A percentile compares a stretch with the other conserved stretches of the same genome.
phyloP scores from a whole-genome alignment of 768 basidiomycete genomes.

The Fomitopsis serialis region DNA sequence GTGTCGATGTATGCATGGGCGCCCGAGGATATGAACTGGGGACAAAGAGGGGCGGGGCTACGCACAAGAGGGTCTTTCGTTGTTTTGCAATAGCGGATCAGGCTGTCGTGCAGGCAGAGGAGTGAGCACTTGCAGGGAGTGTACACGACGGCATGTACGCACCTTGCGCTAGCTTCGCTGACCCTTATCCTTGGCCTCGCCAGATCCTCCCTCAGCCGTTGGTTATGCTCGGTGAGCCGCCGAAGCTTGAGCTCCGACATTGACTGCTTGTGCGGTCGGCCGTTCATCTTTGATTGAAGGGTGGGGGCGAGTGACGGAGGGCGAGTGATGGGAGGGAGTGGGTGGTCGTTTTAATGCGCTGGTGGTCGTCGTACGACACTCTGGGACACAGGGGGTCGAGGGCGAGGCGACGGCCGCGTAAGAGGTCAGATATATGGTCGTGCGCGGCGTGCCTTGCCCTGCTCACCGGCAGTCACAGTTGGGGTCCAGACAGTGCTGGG shows the following conservation, averaged over 20 bases:
- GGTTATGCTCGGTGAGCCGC: slow-evolving; percentile 89
- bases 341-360: background rate
- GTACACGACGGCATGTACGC: slow-evolving; percentile 23
- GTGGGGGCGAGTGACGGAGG: slow-evolving; percentile 8
- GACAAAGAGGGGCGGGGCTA: slow-evolving; percentile 13
- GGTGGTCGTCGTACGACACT: background rate
- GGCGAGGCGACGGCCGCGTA: too few species aligned
- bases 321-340: background rate
- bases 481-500: background rate
- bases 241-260: slow-evolving; percentile 98
- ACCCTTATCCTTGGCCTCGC: slow-evolving; percentile 85
- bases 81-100: slow-evolving; percentile 91
- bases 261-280: slow-evolving; percentile 83
- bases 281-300: slow-evolving; percentile 44
- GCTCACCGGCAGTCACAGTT: background rate
- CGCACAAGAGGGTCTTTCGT: slow-evolving; percentile 86
- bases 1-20: background rate
- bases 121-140: background rate
- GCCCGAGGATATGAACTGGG: background rate
- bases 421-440: too few species aligned
- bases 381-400: background rate
- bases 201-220: slow-evolving; percentile 84
- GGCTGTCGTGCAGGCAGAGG: slow-evolving; percentile 36
- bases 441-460: too few species aligned
- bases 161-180: slow-evolving; percentile 89